phyloP scores from a whole-genome alignment of 129 eudicot species.

The Saposhnikovia divaricata region DNA sequence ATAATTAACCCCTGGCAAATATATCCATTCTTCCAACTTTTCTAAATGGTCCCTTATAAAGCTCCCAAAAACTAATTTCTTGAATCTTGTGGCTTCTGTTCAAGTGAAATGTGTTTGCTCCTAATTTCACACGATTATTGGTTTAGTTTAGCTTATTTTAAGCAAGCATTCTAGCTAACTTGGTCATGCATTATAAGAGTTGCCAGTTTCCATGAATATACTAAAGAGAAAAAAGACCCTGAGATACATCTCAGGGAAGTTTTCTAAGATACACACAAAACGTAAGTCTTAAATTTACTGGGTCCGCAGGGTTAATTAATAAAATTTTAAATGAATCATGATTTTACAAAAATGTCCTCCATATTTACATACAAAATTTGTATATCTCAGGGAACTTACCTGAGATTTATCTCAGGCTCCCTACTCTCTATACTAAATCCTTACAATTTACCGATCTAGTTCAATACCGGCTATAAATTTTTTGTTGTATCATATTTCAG shows the following conservation, averaged over 20 bases:
- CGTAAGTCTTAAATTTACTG: too few species aligned
- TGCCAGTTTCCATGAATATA: not conserved
- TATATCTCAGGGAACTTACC: too few species aligned
- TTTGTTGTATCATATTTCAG: not conserved
- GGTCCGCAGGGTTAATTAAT: too few species aligned
- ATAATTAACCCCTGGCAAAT: too few species aligned
- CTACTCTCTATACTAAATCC: too few species aligned
- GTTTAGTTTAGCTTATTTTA: not conserved
- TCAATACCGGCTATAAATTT: not conserved
- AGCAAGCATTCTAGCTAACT: not conserved
- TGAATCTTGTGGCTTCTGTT: conserved; percentile 4
- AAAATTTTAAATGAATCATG: too few species aligned
- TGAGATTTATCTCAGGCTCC: too few species aligned
- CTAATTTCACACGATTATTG: not conserved
- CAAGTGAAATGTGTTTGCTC: not conserved
- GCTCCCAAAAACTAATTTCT: not conserved
- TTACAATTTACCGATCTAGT: not conserved
- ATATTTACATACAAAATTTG: too few species aligned
- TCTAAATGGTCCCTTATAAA: not conserved
- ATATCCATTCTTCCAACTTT: not conserved
- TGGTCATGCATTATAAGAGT: not conserved
- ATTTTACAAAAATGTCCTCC: too few species aligned
- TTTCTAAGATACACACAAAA: too few species aligned
- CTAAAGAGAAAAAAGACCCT: too few species aligned
- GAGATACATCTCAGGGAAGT: too few species aligned